phyloP scores from a whole-genome alignment of 306 rosid species.

The Ormosia semicastrata region DNA sequence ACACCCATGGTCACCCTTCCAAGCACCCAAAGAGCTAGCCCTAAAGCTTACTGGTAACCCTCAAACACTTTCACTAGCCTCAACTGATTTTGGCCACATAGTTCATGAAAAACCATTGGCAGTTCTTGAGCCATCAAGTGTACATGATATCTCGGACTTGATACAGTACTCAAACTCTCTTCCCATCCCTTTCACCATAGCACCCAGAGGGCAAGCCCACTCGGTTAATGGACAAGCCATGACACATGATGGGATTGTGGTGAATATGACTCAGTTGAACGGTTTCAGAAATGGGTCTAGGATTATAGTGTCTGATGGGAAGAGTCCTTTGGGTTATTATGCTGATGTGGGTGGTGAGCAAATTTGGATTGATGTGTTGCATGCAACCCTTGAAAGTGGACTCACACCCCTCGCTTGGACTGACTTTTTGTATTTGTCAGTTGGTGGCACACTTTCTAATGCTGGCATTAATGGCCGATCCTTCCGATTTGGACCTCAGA shows the following conservation, averaged over 20 bases:
- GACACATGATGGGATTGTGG: slow-evolving; percentile 47
- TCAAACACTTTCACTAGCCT: too few species aligned
- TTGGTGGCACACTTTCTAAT: slow-evolving; percentile 65
- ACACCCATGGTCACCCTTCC: not conserved
- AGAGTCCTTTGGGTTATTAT: too few species aligned
- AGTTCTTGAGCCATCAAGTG: slow-evolving; percentile 43
- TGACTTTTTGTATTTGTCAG: slow-evolving; percentile 52
- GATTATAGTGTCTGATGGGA: not conserved
- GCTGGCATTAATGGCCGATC: slow-evolving; percentile 67
- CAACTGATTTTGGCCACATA: slow-evolving; percentile 40
- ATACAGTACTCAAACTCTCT: slow-evolving; percentile 26
- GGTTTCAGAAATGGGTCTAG: slow-evolving; percentile 14
- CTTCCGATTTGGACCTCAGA: slow-evolving; percentile 58
- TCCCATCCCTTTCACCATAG: slow-evolving; percentile 34
- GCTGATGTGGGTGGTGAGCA: too few species aligned
- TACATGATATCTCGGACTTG: slow-evolving; percentile 33
- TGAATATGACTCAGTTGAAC: slow-evolving; percentile 44
- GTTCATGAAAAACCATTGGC: slow-evolving; percentile 28
- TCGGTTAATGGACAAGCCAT: slow-evolving; percentile 51
- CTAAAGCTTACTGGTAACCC: too few species aligned
- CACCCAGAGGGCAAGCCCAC: slow-evolving; percentile 49
- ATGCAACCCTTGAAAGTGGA: too few species aligned
- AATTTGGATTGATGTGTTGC: too few species aligned
- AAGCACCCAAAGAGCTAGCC: slow-evolving; percentile 15
- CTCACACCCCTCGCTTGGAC: slow-evolving; percentile 44